Evolutionary conservation across 768 basidiomycete species (phyloP).

Genomic region (Terana coerulea): DNA sequence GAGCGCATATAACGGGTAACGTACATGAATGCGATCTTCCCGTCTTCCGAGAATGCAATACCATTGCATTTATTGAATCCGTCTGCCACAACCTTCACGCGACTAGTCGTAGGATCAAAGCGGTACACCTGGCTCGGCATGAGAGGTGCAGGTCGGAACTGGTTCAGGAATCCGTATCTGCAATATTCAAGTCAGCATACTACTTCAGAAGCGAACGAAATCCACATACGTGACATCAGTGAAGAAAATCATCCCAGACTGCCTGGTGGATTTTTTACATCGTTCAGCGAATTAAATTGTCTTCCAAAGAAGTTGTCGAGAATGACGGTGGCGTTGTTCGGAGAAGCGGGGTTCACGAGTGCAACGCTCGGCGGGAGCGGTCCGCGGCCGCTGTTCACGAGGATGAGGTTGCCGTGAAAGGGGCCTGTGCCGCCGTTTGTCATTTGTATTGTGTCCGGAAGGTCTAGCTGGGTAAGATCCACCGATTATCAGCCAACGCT

Average conservation of each 20-base stretch:
- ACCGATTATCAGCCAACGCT: not conserved
- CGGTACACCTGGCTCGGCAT: constrained; percentile 78
- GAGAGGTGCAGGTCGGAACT: constrained; percentile 62
- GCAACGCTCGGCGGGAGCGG: constrained; percentile 57
- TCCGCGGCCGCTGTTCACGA: constrained; percentile 65
- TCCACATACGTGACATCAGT: constrained; percentile 61
- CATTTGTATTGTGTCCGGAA: constrained; percentile 60
- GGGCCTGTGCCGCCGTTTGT: constrained; percentile 69
- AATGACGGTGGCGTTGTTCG: constrained; percentile 64
- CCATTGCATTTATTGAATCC: constrained; percentile 75
- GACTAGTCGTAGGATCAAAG: constrained; percentile 61
- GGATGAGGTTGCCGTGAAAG: constrained; percentile 52
- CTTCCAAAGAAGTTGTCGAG: constrained; percentile 78
- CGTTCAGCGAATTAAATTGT: constrained; percentile 81
- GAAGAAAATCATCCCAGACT: constrained; percentile 66
- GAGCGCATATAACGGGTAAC: too few species aligned
- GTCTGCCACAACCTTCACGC: constrained; percentile 70
- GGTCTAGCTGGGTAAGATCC: constrained; percentile 41
- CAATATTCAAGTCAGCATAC: too few species aligned
- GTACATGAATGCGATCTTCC: constrained; percentile 62
- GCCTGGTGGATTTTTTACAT: constrained; percentile 70
- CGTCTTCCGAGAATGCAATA: constrained; percentile 66
- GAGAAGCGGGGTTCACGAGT: constrained; percentile 59
- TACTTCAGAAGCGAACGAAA: not conserved
- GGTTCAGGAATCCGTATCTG: constrained; percentile 64